Base-by-base conservation (phyloP, 345 rosid species). In the Acer saccharum region DNA sequence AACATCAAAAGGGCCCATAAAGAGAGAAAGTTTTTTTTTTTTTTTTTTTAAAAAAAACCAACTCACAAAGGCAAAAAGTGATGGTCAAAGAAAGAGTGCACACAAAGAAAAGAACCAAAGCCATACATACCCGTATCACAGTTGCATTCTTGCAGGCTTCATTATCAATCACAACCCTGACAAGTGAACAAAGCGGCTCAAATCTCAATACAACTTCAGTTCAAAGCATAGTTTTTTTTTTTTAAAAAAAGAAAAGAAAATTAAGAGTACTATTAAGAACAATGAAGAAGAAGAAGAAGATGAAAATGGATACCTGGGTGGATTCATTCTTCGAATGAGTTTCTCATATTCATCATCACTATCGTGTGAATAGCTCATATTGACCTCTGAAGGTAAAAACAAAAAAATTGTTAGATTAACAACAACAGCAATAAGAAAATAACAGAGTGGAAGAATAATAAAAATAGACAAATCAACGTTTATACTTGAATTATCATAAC, bases 111-210 rank as follows among this genome's bases (percentile, higher is more conserved):
- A 35, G 27, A 44, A 76, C 16, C 10, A 63, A 43, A 62, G n/a
- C 16, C 83, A 76, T 88, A 89, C 98, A 78, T 88, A 90, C 98
- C 90, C 88, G 84, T 77, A 95, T 88, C 27, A 95, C 94, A 25
- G 99, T 93, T 41, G 99, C 99, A 55, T 87, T 90, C 82, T 92
- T 91, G 90, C 93, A 93, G 72, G 93, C 55, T 70, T 92, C 96
- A 80, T 93, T 95, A 84, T 93, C 98, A 89, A 95, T 95, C 82
- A 88, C 98, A 85, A 95, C 99, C 90, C 99, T 95, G 87, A 62
- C 50, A 78, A 55, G 39, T 6, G 23, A 46, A 76, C 41, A 68
- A 71, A 77, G 20, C 72, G 50, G 41, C 35, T 76, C 35, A 66
- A 80, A 63, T 27, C 32, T 7, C 72, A 16, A 64, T 27, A 43